These are phyloP conservation scores for Petunia secreta DNA, from an alignment of 257 asterid genomes.

Conservation along the genomic window DNA sequence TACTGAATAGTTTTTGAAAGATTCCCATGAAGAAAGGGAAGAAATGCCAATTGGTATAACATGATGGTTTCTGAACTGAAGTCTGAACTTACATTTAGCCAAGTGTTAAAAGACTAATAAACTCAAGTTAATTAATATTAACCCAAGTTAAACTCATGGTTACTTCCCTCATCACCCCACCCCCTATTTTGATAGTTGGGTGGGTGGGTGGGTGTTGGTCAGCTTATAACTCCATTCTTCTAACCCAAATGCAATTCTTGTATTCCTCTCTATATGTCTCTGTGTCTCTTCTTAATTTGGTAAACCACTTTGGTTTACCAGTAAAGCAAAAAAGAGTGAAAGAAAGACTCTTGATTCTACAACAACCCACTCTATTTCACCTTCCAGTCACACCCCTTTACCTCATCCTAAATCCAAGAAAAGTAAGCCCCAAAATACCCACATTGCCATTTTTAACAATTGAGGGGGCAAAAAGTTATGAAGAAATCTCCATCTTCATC, in stretches of 20 bases:
- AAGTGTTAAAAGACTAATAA: conserved; percentile 53
- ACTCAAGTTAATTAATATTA: conserved; percentile 34
- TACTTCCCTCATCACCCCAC: neutral
- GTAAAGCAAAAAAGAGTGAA: conserved; percentile 23
- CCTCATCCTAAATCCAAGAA: neutral
- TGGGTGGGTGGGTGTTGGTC: conserved; percentile 9
- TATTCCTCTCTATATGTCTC: conserved; percentile 23
- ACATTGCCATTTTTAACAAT: neutral
- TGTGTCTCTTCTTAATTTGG: conserved; percentile 47
- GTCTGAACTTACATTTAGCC: conserved; percentile 37
- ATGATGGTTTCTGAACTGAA: conserved; percentile 42
- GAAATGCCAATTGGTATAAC: conserved; percentile 53
- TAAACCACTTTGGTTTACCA: conserved; percentile 69
- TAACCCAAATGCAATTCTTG: neutral
- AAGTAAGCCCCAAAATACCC: conserved; percentile 7
- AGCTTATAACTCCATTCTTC: neutral
- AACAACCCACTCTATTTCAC: conserved; percentile 48
- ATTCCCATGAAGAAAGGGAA: conserved; percentile 32
- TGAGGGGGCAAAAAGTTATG: conserved; percentile 31
- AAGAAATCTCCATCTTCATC: conserved; percentile 42
- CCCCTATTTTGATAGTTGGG: neutral
- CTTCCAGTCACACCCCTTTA: neutral
- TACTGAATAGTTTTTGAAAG: neutral
- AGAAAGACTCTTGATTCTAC: conserved; percentile 39
- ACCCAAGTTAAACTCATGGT: conserved; percentile 27